Conservation (phyloP, 768 basidiomycete species). For the Tricholoma hemisulphureum region DNA sequence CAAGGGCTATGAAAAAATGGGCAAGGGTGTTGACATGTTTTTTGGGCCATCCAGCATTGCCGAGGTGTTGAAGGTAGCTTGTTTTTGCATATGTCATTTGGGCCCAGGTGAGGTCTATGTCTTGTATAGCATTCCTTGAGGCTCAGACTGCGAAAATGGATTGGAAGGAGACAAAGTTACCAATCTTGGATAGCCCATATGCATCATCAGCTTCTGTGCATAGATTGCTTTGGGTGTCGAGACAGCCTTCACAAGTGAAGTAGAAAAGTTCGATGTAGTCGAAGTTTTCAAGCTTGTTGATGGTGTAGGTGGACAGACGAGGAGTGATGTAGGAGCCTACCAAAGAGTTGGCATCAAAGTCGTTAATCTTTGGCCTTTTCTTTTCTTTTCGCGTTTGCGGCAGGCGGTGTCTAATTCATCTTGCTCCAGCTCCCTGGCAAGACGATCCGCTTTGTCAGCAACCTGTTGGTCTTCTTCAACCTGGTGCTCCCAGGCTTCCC, state of each 20-base stretch:
- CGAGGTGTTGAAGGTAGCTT: too few species aligned
- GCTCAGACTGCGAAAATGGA: slow-evolving; percentile 15
- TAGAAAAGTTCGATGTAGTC: slow-evolving; percentile 14
- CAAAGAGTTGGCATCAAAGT: too few species aligned
- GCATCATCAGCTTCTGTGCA: slow-evolving; percentile 9
- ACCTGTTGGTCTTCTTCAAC: background rate
- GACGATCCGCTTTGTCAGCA: background rate
- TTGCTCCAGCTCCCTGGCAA: background rate
- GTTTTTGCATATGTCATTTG: slow-evolving; percentile 21
- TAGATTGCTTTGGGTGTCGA: background rate
- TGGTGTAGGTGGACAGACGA: slow-evolving; percentile 8
- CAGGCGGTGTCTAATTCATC: background rate
- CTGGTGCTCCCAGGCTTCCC: background rate
- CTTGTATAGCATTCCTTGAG: slow-evolving; percentile 8
- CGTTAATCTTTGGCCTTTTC: too few species aligned
- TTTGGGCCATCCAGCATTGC: slow-evolving; percentile 13
- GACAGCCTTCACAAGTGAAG: slow-evolving; percentile 11
- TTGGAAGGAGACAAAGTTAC: slow-evolving; percentile 8
- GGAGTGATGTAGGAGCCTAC: slow-evolving; percentile 2
- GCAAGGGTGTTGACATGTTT: slow-evolving; percentile 8
- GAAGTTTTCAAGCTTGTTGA: slow-evolving; percentile 10
- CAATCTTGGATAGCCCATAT: slow-evolving; percentile 9
- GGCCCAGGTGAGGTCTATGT: slow-evolving; percentile 19
- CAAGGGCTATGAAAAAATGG: slow-evolving; percentile 10
- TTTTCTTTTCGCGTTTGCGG: background rate